Conservation (phyloP, 768 basidiomycete species). For the Crassisporium funariophilum region DNA sequence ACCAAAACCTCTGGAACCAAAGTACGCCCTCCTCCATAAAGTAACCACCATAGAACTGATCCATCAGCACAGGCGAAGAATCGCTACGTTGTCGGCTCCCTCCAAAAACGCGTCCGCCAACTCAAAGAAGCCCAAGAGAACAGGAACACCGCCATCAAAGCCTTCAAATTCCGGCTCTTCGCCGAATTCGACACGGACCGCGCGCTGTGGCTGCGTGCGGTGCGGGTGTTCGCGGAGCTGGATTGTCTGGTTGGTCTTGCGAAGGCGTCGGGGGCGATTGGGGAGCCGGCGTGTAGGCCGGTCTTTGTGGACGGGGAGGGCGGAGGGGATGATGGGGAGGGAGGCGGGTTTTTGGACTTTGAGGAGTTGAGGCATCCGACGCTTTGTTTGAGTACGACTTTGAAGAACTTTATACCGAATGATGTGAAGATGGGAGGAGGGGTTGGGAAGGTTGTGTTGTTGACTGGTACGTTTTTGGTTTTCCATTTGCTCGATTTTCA, state of each 20-base stretch:
- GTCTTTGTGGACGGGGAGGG: slow-evolving; percentile 88
- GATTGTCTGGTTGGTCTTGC: slow-evolving; percentile 94
- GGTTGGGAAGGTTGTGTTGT: slow-evolving; percentile 72
- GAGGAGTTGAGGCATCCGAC: slow-evolving; percentile 89
- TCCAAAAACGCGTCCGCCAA: slow-evolving; percentile 69
- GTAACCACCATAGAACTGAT: background rate
- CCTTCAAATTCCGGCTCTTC: slow-evolving; percentile 79
- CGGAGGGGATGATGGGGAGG: too few species aligned
- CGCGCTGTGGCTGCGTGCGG: slow-evolving; percentile 76
- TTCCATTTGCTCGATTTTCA: background rate
- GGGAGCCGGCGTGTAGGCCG: slow-evolving; percentile 93
- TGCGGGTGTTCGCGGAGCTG: slow-evolving; percentile 89
- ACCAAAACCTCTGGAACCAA: slow-evolving; percentile 79
- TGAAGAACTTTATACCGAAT: slow-evolving; percentile 89
- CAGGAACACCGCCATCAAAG: slow-evolving; percentile 74
- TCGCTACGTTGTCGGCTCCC: slow-evolving; percentile 78
- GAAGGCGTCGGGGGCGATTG: slow-evolving; percentile 85
- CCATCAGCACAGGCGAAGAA: slow-evolving; percentile 53
- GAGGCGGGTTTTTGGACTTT: slow-evolving; percentile 86
- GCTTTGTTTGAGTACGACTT: slow-evolving; percentile 60
- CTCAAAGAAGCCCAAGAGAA: slow-evolving; percentile 95
- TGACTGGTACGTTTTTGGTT: slow-evolving; percentile 68
- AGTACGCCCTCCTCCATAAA: slow-evolving; percentile 39
- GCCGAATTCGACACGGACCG: slow-evolving; percentile 84
- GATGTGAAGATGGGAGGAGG: slow-evolving; percentile 83